phyloP scores from a whole-genome alignment of 2,329 filamentous ascomycete genomes.

The Fusarium begoniae region DNA sequence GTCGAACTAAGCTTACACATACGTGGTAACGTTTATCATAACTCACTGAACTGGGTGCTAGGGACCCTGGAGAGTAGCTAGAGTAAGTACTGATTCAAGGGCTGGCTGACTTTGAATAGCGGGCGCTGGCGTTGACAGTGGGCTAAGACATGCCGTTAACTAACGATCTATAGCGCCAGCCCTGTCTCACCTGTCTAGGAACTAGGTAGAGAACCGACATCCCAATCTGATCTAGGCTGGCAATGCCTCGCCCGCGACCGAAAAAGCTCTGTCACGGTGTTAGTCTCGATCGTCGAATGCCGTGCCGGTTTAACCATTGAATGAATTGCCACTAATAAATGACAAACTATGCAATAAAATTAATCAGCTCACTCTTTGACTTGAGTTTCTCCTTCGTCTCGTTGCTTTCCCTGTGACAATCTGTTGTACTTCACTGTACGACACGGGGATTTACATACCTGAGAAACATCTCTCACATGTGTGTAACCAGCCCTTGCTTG shows the following conservation, averaged over 20 bases:
- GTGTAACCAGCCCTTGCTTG: slow-evolving; percentile 9
- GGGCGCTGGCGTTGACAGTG: not conserved
- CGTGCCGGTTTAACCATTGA: slow-evolving; percentile 9
- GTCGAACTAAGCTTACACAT: not conserved
- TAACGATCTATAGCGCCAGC: slow-evolving; percentile 6
- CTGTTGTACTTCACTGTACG: not conserved
- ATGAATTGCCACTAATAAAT: slow-evolving; percentile 20
- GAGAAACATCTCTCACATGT: not conserved
- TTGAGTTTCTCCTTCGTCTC: not conserved
- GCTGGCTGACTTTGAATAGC: not conserved
- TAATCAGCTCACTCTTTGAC: slow-evolving; percentile 25
- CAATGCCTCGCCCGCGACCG: slow-evolving; percentile 1
- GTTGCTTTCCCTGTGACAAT: not conserved
- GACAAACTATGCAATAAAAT: slow-evolving; percentile 2
- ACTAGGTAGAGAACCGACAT: not conserved
- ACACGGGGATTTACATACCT: not conserved
- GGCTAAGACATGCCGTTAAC: not conserved
- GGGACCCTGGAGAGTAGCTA: not conserved
- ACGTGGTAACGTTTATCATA: not conserved
- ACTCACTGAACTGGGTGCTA: not conserved
- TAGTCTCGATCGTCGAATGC: not conserved
- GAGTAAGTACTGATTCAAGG: not conserved
- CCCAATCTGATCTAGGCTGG: slow-evolving; percentile 6
- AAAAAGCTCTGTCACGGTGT: slow-evolving; percentile 2
- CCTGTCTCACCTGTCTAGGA: not conserved